Evolutionary conservation across 1,284 basidiomycete genomes (phyloP).

Genomic region (Ustilago loliicola): DNA sequence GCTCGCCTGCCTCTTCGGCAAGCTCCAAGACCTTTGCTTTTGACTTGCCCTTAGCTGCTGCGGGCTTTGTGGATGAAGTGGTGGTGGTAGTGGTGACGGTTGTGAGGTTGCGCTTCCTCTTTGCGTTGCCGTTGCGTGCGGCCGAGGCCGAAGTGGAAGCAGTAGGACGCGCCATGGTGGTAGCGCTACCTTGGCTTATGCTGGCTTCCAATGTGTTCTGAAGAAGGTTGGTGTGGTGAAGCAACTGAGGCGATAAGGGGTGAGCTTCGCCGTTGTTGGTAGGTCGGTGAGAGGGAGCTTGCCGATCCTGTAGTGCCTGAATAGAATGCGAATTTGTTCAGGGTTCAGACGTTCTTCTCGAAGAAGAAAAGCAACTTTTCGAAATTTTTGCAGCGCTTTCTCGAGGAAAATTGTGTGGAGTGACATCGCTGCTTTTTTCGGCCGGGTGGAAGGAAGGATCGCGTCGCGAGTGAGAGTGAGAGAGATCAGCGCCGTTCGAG

Average conservation of each 20-base stretch:
- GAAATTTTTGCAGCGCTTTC: conserved; percentile 35
- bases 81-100: conserved; percentile 10
- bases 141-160: conserved; percentile 35
- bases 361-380: conserved; percentile 27
- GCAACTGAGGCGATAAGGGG: not conserved
- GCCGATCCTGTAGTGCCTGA: not conserved
- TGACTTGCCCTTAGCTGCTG: conserved; percentile 24
- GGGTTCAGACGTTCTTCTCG: conserved; percentile 24
- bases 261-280: not conserved
- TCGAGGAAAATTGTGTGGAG: conserved; percentile 29
- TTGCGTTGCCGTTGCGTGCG: conserved; percentile 40
- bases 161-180: conserved; percentile 32
- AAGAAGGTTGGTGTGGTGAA: not conserved
- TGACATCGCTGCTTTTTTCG: conserved; percentile 10
- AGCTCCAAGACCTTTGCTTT: conserved; percentile 37
- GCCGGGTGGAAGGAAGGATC: conserved; percentile 41
- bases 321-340: not conserved
- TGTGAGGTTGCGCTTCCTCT: conserved; percentile 46
- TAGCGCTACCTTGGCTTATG: conserved; percentile 12
- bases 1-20: conserved; percentile 31
- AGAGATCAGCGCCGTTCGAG: conserved; percentile 11
- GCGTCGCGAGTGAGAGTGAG: conserved; percentile 38
- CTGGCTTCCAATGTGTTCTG: not conserved
- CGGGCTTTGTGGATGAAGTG: conserved; percentile 8
- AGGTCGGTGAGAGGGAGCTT: conserved; percentile 4